Conservation (phyloP, 768 basidiomycete species). For the Hydnomerulius pinastri region DNA sequence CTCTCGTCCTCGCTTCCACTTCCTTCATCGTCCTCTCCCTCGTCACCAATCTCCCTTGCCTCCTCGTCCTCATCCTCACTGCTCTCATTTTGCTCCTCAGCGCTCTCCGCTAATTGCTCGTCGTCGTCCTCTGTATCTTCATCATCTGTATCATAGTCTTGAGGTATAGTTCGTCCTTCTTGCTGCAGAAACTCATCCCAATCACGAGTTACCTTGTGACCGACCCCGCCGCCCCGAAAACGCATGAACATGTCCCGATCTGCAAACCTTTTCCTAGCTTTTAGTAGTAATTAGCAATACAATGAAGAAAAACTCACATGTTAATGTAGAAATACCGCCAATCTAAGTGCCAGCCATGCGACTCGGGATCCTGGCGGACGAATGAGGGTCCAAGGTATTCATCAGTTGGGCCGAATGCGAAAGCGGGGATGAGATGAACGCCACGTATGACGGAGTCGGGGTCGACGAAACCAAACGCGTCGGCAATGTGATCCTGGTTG, state of each 20-base stretch:
- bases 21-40: neutral
- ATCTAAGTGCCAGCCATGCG: conserved; percentile 17
- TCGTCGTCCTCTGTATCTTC: neutral
- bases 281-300: neutral
- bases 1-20: neutral
- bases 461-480: conserved; percentile 47
- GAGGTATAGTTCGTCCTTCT: neutral
- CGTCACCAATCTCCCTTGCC: neutral
- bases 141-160: neutral
- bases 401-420: conserved; percentile 20
- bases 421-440: conserved; percentile 44
- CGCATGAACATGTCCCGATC: conserved; percentile 36
- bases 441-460: conserved; percentile 40
- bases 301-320: conserved; percentile 24
- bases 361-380: conserved; percentile 3
- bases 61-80: neutral
- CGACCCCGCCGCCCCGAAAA: conserved; percentile 30
- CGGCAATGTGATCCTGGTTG: conserved; percentile 11
- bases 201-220: conserved; percentile 20
- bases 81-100: neutral
- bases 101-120: neutral
- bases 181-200: conserved; percentile 1
- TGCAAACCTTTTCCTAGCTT: conserved; percentile 31
- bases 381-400: conserved; percentile 4
- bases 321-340: conserved; percentile 34